Evolutionary conservation across 257 asterid genomes (phyloP).

Genomic region (Craterostigma plantagineum): DNA sequence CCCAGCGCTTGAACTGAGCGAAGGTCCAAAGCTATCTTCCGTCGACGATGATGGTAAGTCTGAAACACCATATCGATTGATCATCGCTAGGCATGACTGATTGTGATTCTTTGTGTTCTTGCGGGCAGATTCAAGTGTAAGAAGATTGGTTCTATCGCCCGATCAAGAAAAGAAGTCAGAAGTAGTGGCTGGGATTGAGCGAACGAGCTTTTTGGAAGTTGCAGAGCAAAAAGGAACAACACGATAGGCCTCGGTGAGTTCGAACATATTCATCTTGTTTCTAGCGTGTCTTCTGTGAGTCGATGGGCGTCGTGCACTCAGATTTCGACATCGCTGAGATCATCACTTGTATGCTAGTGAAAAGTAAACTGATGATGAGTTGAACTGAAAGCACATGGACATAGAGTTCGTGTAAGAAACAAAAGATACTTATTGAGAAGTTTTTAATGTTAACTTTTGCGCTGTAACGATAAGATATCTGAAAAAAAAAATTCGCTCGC

Average conservation of each 20-base stretch:
- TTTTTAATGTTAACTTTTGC: too few relatives aligned
- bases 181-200: constrained; percentile 12
- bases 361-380: too few relatives aligned
- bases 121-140: constrained; percentile 21
- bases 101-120: neutral
- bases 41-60: constrained; percentile 20
- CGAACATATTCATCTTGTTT: constrained; percentile 22
- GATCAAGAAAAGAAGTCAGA: constrained; percentile 17
- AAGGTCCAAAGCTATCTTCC: too few relatives aligned
- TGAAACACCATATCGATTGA: neutral
- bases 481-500: too few relatives aligned
- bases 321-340: constrained; percentile 22
- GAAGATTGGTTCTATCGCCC: constrained; percentile 14
- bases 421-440: too few relatives aligned
- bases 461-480: too few relatives aligned
- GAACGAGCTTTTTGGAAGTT: constrained; percentile 13
- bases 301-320: constrained; percentile 49
- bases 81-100: neutral
- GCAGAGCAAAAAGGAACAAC: constrained; percentile 39
- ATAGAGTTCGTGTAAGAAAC: too few relatives aligned
- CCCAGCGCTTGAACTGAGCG: constrained; percentile 12
- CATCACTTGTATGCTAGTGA: constrained; percentile 37
- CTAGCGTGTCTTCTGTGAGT: constrained; percentile 25
- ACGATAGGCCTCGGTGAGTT: constrained; percentile 46
- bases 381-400: too few relatives aligned